Evolutionary conservation across 2,329 filamentous ascomycete genomes (phyloP).

Genomic region (Aspergillus sp.): DNA sequence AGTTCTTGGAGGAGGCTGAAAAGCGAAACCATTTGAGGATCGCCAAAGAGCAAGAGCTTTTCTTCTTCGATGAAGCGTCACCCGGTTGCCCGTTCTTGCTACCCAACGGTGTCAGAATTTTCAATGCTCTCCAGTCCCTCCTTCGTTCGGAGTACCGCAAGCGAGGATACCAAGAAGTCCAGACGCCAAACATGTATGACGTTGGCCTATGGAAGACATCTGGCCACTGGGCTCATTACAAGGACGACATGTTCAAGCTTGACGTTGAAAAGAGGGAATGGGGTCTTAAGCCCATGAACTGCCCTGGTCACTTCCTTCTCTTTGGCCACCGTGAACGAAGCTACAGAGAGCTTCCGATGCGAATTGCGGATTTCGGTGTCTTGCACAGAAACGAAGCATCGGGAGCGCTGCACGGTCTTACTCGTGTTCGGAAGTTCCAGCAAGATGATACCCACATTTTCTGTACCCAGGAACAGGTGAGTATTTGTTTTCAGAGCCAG

Average conservation of each 20-base stretch:
- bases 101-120: slow-evolving; percentile 88
- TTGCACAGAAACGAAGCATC: slow-evolving; percentile 95
- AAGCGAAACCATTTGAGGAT: slow-evolving; percentile 95
- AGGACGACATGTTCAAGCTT: slow-evolving; percentile 95
- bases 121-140: slow-evolving; percentile 81
- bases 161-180: slow-evolving; percentile 91
- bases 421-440: slow-evolving; percentile 88
- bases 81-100: slow-evolving; percentile 91
- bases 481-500: neutral
- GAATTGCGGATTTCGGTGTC: slow-evolving; percentile 94
- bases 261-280: slow-evolving; percentile 77
- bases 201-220: slow-evolving; percentile 89
- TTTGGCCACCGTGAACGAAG: slow-evolving; percentile 81
- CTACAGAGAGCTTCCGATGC: slow-evolving; percentile 85
- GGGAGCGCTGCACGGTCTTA: slow-evolving; percentile 85
- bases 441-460: slow-evolving; percentile 98
- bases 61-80: slow-evolving; percentile 94
- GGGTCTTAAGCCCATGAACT: slow-evolving; percentile 97
- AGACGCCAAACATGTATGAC: slow-evolving; percentile 96
- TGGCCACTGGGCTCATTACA: slow-evolving; percentile 90
- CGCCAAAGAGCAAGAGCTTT: slow-evolving; percentile 92
- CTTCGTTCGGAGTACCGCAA: slow-evolving; percentile 87
- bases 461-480: slow-evolving; percentile 74
- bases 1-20: slow-evolving; percentile 95
- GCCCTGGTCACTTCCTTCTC: slow-evolving; percentile 88